Evolutionary conservation across 805 yeast species (phyloP).

Genomic region (Teunomyces atbi): DNA sequence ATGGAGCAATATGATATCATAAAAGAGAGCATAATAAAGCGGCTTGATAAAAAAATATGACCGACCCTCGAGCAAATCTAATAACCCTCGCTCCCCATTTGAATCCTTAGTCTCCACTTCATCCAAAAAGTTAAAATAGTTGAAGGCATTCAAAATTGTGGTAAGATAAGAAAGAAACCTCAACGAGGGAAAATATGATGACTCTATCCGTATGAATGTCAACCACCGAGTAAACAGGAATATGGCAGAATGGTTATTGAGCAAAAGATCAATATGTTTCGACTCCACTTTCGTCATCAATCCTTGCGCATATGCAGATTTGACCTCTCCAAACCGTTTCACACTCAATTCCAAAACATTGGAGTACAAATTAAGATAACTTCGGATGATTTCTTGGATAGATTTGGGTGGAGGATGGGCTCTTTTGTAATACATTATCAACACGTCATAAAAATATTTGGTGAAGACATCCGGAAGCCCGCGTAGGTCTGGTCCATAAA

Average conservation of each 20-base stretch:
- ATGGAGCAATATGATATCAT: conserved; percentile 19
- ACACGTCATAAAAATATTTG: conserved; percentile 11
- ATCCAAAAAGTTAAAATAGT: conserved; percentile 21
- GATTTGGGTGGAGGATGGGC: conserved; percentile 7
- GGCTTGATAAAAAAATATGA: conserved; percentile 13
- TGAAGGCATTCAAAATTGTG: conserved; percentile 21
- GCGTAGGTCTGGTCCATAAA: conserved; percentile 15
- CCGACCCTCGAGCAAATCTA: conserved; percentile 9
- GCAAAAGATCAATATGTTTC: conserved; percentile 6
- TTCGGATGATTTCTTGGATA: conserved; percentile 13
- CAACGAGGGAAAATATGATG: conserved; percentile 27
- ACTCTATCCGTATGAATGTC: conserved; percentile 24
- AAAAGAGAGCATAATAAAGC: conserved; percentile 17
- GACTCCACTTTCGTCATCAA: neutral
- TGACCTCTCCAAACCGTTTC: conserved; percentile 7
- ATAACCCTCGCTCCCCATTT: conserved; percentile 7
- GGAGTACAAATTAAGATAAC: conserved; percentile 17
- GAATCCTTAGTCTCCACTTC: conserved; percentile 7
- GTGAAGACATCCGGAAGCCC: conserved; percentile 7
- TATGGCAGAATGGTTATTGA: conserved; percentile 16
- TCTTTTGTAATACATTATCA: conserved; percentile 23
- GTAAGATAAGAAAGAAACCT: conserved; percentile 26
- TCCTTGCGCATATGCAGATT: conserved; percentile 6
- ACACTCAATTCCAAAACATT: conserved; percentile 10
- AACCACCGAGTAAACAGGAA: conserved; percentile 23